Base-by-base conservation (phyloP, 164 flowering plant species). In the Amborella trichopoda region DNA sequence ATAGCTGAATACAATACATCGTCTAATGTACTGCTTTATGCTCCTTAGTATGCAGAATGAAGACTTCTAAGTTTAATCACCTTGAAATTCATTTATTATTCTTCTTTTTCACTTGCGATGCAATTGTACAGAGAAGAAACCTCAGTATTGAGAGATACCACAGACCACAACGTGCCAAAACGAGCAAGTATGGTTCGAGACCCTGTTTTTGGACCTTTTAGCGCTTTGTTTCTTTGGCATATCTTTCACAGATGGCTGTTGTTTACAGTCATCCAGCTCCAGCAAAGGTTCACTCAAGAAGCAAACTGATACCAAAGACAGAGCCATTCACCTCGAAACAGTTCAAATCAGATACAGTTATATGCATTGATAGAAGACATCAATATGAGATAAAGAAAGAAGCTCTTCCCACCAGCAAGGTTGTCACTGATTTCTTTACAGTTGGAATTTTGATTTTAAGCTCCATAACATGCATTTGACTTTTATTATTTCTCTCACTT, bases 271-370 rank as follows among this genome's bases (percentile, higher is more conserved):
- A 37, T 32, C 34, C 46, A 40, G 36, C 49, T 47, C 68, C 66
- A 41, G 18, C 60, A 37, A 61, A 56, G 50, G 54, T 32, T 24
- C 28, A 25, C 41, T 46, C 26, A 13, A 61, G 44, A 57, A 41
- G 56, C 34, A 24, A 33, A 40, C 20, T 4, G 37, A 49, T 18
- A 57, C 62, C 73, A 28, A 73, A 71, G 56, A 57, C 59, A 33
- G 77, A 77, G 65, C 43, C 23, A 16, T 73, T 76, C 61, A 66
- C 65, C 28, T 68, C 71, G 74, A 78, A 58, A 11, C 49, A 72
- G 3, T 73, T 69, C 17, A n/a, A n/a, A n/a, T n/a, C n/a, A n/a
- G n/a, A n/a, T n/a, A n/a, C n/a, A n/a, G n/a, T n/a, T n/a, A n/a
- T n/a, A n/a, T n/a, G n/a, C n/a, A n/a, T n/a, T n/a, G n/a, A n/a